phyloP scores from a whole-genome alignment of 208 protist genomes.

The Angomonas deanei region DNA sequence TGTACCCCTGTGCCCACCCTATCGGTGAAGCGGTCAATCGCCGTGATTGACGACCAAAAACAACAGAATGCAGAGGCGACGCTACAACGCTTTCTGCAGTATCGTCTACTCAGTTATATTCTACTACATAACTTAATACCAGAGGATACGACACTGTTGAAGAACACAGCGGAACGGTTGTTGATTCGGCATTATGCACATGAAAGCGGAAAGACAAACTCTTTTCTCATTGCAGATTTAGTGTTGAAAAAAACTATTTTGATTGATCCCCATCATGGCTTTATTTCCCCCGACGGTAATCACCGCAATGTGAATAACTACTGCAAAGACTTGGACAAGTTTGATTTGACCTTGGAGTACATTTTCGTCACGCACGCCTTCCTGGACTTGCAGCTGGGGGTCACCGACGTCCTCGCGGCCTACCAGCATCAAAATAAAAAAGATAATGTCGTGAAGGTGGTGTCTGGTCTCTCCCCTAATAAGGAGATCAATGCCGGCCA shows the following conservation, averaged over 20 bases:
- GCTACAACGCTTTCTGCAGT: conserved; percentile 60
- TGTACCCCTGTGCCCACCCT: conserved; percentile 12
- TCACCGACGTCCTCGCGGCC: conserved; percentile 16
- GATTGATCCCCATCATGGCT: conserved; percentile 12
- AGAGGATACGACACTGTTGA: not conserved
- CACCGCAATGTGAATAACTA: conserved; percentile 12
- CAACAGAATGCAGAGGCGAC: conserved; percentile 1
- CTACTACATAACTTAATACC: conserved; percentile 33
- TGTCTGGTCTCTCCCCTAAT: not conserved
- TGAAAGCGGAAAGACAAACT: conserved; percentile 57
- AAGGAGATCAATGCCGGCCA: not conserved
- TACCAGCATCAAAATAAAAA: not conserved
- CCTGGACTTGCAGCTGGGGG: conserved; percentile 49
- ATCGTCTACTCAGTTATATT: conserved; percentile 52
- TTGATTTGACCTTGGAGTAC: conserved; percentile 25
- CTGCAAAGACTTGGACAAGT: conserved; percentile 23
- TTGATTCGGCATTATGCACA: conserved; percentile 76
- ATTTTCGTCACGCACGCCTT: conserved; percentile 71
- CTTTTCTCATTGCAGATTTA: conserved; percentile 55
- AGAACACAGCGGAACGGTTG: not conserved
- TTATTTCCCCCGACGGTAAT: not conserved
- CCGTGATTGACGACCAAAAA: conserved; percentile 20
- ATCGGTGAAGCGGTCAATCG: conserved; percentile 18
- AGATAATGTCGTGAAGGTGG: not conserved
- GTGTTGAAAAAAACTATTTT: conserved; percentile 6